A percentile compares a stretch with the other conserved stretches of the same genome.
These are phyloP conservation scores for Sutorius eximius DNA, from an alignment of 1,284 basidiomycete genomes.

Conservation along the genomic window DNA sequence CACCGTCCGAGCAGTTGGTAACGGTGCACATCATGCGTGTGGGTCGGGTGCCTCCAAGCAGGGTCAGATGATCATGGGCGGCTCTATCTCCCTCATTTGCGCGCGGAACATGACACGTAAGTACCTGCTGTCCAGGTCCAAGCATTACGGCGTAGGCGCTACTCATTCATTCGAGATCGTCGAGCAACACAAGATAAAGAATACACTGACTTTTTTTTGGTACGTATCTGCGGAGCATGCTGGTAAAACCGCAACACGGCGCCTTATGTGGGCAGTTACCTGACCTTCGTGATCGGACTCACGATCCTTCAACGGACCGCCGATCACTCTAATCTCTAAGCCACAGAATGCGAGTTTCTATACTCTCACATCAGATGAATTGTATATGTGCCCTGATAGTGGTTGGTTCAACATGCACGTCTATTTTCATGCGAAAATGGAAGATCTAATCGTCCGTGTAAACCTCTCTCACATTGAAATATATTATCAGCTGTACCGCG, in stretches of 20 bases:
- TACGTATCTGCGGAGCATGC: no score
- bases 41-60: neutral
- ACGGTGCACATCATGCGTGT: neutral
- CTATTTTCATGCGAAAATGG: neutral
- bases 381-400: neutral
- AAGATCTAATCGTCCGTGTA: neutral
- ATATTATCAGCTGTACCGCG: constrained; percentile 20
- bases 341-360: constrained; percentile 1
- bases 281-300: no score
- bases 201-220: no score
- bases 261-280: no score
- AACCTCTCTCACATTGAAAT: constrained; percentile 2
- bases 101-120: neutral
- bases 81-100: neutral
- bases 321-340: neutral
- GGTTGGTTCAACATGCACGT: neutral
- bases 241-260: no score
- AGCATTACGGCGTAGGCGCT: constrained; percentile 25
- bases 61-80: neutral
- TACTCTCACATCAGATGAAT: constrained; percentile 2
- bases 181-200: no score
- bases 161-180: constrained; percentile 7
- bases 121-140: neutral
- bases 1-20: neutral
- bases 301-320: no score